These are phyloP conservation scores for Pelargonium nanum DNA, from an alignment of 345 rosid species.

Conservation along the genomic window DNA sequence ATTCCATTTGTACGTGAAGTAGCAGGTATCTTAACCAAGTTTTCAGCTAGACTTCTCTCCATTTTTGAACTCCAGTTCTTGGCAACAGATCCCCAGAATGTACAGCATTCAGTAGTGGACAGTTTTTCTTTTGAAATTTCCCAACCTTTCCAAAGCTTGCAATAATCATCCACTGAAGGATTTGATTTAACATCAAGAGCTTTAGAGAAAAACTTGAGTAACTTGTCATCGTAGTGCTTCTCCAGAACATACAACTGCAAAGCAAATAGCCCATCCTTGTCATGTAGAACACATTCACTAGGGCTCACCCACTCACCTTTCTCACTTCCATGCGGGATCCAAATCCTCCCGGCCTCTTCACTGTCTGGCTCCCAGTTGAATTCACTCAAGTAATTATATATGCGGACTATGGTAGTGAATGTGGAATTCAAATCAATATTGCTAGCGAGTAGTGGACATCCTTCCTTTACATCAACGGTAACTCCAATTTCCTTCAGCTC, in stretches of 20 bases:
- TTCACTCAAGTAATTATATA: conserved; percentile 32
- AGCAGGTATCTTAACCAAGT: conserved; percentile 41
- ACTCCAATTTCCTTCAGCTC: conserved; percentile 52
- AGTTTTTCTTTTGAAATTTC: conserved; percentile 24
- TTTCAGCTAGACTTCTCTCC: conserved; percentile 22
- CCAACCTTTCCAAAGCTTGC: conserved; percentile 62
- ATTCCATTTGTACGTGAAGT: conserved; percentile 23
- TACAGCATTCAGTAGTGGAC: conserved; percentile 39
- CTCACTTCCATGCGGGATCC: conserved; percentile 39
- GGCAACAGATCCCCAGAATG: conserved; percentile 48
- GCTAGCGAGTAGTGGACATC: conserved; percentile 25
- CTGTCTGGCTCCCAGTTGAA: conserved; percentile 25
- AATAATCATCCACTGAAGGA: conserved; percentile 47
- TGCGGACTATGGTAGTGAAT: conserved; percentile 28
- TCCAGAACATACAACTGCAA: conserved; percentile 35
- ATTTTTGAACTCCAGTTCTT: conserved; percentile 11
- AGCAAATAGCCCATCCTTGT: conserved; percentile 39
- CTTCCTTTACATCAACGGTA: conserved; percentile 17
- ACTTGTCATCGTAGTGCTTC: conserved; percentile 23
- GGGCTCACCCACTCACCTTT: conserved; percentile 41
- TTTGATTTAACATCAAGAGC: conserved; percentile 27
- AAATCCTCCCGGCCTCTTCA: conserved; percentile 21
- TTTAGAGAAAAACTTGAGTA: conserved; percentile 29
- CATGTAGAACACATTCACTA: conserved; percentile 37
- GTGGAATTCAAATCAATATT: conserved; percentile 33